Evolutionary conservation across 768 basidiomycete species (phyloP), one percentile per base, ranked within the genome.

Genomic region (Scleroderma bovista): DNA sequence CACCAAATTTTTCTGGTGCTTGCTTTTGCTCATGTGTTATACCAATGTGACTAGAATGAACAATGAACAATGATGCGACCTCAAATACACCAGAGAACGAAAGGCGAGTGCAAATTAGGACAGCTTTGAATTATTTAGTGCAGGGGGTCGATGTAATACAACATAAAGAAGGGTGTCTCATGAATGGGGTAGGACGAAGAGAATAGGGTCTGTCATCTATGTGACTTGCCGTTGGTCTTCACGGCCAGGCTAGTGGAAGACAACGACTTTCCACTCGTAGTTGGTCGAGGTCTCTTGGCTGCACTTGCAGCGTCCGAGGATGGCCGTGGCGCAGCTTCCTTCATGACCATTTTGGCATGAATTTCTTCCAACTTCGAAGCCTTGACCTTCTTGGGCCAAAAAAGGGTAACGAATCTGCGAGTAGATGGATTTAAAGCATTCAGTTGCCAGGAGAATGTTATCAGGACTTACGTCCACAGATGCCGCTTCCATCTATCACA

Each of bases 311-410:
- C 58, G 47, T 83, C 83, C 20, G 76, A 69, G 46, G 75, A 71
- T n/a, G 78, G 69, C 51, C 80, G 71, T n/a, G 82, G 81, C 31
- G 79, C 78, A 41, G 80, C 78, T 62, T 88, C 88, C 67, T 90
- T 90, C 78, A 86, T 86, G 53, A 91, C 89, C 87, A 96, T 92
- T 72, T 96, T 96, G 15, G 89, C 87, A 60, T 96, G 93, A 39
- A 97, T 95, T 63, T 93, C 92, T 67, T 94, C 89, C 34, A 97
- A 73, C 68, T 96, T 96, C 15, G 80, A 83, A 12, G 93, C 91
- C 65, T 88, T 93, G 56, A 97, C 93, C 69, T 94, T 91, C 75
- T 95, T 90, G 6, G 94, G 94, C 94, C 94, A 97, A 71, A 97
- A 97, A 48, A 93, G 76, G 3, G 92, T 93, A 41, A 96, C 93